Base-by-base conservation (phyloP, 495 filamentous ascomycete genomes). In the Glutinoglossum americanum region DNA sequence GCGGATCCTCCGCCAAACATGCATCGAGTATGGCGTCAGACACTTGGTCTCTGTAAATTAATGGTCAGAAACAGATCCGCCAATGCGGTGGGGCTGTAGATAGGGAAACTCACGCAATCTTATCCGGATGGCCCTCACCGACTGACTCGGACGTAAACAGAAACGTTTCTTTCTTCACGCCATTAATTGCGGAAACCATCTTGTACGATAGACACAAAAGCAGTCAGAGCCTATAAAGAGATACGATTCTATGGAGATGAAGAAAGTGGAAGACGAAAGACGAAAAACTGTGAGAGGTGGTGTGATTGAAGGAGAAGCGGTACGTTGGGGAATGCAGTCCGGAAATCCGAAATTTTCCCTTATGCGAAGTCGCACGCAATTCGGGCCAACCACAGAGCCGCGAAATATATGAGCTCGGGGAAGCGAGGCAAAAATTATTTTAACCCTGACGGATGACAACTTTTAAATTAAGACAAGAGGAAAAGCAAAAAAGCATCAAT, bases 121-220 rank as follows among this genome's bases (percentile, higher is more conserved):
- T 94, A 74, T 96, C 89, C 61, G 89, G 88, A 76, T 96, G 89
- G 62, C 92, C 92, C 76, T 95, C 89, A 68, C 90, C 90, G 65
- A 98, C 92, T 44, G 89, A 95, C 74, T 98, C 92, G 71, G 90
- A 98, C 71, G 90, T 98, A 84, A 98, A 98, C 64, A 96, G 82
- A 78, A 95, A 97, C 64, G 86, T 92, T 61, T 79, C 82, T 64
- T 75, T 64, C 62, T 80, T 75, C 64, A 61, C 60, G 51, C 71
- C 70, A 72, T 78, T 81, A 64, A 76, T 64, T 55, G 72, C 62
- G 61, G 66, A 70, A 70, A 75, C 76, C 80, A 84, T 85, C 19
- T 5, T 61, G 55, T 48, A 30, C 17, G n/a, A 17, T 41, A 13
- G 49, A 15, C 15, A 17, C 5, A 53, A 53, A 28, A 10, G 19